Evolutionary conservation across 108 stramenopile species (phyloP).

Genomic region (Tribonema minus): DNA sequence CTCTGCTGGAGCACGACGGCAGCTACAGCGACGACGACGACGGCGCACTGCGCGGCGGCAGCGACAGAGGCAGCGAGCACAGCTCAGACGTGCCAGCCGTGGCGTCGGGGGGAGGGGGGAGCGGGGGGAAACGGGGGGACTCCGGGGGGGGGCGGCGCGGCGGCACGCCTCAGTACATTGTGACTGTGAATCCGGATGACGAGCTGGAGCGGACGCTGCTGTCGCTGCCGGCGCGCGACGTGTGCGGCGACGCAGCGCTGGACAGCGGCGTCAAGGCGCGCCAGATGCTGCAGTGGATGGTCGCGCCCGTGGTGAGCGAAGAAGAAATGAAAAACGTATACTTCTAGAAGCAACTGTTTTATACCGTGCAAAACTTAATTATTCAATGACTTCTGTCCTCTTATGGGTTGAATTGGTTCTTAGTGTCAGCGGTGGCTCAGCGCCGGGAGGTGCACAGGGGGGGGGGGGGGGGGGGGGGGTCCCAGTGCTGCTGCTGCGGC

Average conservation of each 20-base stretch:
- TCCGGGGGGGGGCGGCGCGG: too few species aligned
- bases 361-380: too few species aligned
- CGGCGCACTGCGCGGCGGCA: background rate
- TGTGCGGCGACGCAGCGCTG: background rate
- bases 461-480: too few species aligned
- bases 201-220: background rate
- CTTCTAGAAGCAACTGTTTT: too few species aligned
- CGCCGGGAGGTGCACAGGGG: too few species aligned
- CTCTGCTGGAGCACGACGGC: background rate
- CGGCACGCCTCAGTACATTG: too few species aligned
- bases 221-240: background rate
- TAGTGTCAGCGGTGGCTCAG: too few species aligned
- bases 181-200: background rate
- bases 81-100: background rate
- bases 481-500: too few species aligned
- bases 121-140: too few species aligned
- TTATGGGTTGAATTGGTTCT: too few species aligned
- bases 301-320: conserved; percentile 18
- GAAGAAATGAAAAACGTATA: too few species aligned
- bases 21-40: background rate
- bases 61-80: background rate
- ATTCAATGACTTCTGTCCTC: too few species aligned
- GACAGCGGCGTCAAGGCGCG: conserved; percentile 35
- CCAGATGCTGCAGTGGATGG: conserved; percentile 41
- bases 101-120: background rate